These are phyloP conservation scores for Cyberlindnera amylophila DNA, from an alignment of 805 yeast species.

Conservation along the genomic window DNA sequence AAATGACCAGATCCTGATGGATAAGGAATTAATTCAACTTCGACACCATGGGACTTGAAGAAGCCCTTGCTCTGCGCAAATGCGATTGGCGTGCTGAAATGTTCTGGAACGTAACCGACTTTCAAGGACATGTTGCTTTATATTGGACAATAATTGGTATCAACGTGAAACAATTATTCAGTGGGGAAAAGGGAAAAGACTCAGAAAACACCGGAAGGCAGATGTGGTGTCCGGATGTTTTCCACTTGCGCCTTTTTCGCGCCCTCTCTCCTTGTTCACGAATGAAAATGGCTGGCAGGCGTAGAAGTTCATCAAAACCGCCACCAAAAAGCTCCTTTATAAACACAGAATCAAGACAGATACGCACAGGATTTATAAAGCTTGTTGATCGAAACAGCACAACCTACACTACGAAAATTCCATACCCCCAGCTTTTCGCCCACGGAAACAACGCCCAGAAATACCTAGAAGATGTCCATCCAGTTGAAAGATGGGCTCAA, in stretches of 20 bases:
- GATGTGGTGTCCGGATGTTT: conserved; percentile 12
- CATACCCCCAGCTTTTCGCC: no score
- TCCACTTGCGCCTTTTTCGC: not conserved
- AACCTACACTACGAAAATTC: not conserved
- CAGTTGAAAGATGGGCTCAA: conserved; percentile 53
- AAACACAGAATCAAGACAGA: no score
- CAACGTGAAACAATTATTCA: no score
- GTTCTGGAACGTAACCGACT: conserved; percentile 89
- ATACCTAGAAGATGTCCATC: conserved; percentile 45
- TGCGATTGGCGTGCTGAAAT: conserved; percentile 81
- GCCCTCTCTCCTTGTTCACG: not conserved
- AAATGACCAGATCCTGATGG: conserved; percentile 89
- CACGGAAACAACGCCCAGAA: no score
- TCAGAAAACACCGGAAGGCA: no score
- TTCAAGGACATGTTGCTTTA: conserved; percentile 31
- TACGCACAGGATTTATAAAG: no score
- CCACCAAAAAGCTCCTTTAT: not conserved
- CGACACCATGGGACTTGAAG: conserved; percentile 45
- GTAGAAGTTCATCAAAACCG: no score
- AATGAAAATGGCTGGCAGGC: conserved; percentile 4
- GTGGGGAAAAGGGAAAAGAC: no score
- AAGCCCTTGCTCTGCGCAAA: conserved; percentile 62
- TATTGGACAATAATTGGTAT: no score
- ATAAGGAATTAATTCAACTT: conserved; percentile 61
- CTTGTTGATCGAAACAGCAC: not conserved